Percentiles rank a stretch among this genome's conserved stretches.
These are phyloP conservation scores for Trichoderma koningiopsis DNA, from an alignment of 2,329 filamentous ascomycete genomes.

Conservation along the genomic window DNA sequence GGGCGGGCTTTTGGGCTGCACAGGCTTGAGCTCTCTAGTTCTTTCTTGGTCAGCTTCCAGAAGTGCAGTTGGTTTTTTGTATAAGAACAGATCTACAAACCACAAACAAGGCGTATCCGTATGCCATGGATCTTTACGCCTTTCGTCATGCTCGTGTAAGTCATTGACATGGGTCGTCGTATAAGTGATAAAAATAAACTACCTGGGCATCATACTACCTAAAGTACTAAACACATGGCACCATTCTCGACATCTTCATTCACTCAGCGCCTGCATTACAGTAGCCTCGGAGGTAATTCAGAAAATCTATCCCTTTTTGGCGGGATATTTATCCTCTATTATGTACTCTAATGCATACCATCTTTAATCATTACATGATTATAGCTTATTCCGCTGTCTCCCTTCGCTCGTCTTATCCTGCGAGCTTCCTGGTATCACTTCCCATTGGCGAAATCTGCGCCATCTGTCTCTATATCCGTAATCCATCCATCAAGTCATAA, in stretches of 20 bases:
- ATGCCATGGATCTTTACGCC: neutral
- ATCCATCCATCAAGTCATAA: neutral
- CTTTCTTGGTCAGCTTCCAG: neutral
- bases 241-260: neutral
- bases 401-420: neutral
- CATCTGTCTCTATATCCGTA: neutral
- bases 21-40: neutral
- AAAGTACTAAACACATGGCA: neutral
- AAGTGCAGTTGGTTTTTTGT: neutral
- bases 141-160: neutral
- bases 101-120: neutral
- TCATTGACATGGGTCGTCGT: neutral
- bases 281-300: too few relatives aligned
- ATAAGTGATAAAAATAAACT: neutral
- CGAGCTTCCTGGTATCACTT: neutral
- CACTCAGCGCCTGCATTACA: neutral
- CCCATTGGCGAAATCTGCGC: neutral
- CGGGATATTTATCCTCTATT: neutral
- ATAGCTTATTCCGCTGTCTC: neutral
- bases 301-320: neutral
- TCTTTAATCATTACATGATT: slow-evolving; percentile 4
- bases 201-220: neutral
- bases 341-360: neutral
- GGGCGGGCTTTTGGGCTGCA: slow-evolving; percentile 3
- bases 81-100: neutral